phyloP scores from a whole-genome alignment of 371 early-diverging fungal species.

The Dipsacomyces acuminosporus region DNA sequence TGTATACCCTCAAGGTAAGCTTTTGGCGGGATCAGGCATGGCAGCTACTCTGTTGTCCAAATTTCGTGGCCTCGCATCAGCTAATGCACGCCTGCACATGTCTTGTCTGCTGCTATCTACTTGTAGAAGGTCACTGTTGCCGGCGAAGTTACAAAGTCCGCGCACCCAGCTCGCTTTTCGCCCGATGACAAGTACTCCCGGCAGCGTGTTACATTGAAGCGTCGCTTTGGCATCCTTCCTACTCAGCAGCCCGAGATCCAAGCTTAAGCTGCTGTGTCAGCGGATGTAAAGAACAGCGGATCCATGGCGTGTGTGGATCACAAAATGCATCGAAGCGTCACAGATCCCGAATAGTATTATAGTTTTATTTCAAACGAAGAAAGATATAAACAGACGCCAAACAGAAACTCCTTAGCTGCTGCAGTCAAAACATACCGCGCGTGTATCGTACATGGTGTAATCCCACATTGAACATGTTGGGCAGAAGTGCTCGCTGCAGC shows the following conservation, averaged over 20 bases:
- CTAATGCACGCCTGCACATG: no score
- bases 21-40: background rate
- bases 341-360: background rate
- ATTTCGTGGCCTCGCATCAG: no score
- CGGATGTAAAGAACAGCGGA: background rate
- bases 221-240: slow-evolving; percentile 82
- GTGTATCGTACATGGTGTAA: slow-evolving; percentile 34
- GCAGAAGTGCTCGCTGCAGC: slow-evolving; percentile 29
- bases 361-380: background rate
- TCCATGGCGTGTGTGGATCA: no score
- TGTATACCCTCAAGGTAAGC: slow-evolving; percentile 93
- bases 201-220: slow-evolving; percentile 96
- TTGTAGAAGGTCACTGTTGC: slow-evolving; percentile 72
- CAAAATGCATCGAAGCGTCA: background rate
- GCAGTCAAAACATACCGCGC: slow-evolving; percentile 40
- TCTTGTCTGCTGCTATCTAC: background rate
- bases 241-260: slow-evolving; percentile 63
- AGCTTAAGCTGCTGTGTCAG: background rate
- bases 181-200: slow-evolving; percentile 98
- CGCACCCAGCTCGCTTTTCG: slow-evolving; percentile 97
- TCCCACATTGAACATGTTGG: slow-evolving; percentile 29
- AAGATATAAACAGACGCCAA: background rate
- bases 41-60: no score
- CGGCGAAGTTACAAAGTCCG: slow-evolving; percentile 86
- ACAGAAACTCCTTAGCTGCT: slow-evolving; percentile 4